These are phyloP conservation scores for Trichosporon inkin DNA, from an alignment of 1,284 basidiomycete genomes.

Conservation along the genomic window DNA sequence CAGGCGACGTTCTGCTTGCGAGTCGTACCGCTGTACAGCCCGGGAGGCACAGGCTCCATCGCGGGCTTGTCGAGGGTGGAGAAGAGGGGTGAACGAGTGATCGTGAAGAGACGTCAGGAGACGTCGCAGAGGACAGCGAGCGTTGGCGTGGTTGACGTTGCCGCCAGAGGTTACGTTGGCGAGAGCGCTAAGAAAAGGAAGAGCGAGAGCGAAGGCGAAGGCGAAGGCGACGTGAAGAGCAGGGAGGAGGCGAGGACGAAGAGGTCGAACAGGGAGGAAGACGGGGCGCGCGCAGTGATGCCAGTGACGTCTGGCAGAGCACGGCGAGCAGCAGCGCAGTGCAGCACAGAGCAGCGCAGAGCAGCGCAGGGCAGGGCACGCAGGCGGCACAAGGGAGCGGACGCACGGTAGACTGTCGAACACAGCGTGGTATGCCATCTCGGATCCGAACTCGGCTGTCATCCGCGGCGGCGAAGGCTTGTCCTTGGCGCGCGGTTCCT, in stretches of 20 bases:
- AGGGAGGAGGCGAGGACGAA: no score
- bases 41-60: constrained; percentile 15
- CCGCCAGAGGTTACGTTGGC: not conserved
- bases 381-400: not conserved
- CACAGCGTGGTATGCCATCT: constrained; percentile 5
- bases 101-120: not conserved
- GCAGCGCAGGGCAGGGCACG: not conserved
- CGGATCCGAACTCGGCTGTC: constrained; percentile 4
- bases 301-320: not conserved
- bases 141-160: not conserved
- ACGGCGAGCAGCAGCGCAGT: not conserved
- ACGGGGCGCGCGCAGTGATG: no score
- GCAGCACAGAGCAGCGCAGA: not conserved
- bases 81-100: not conserved
- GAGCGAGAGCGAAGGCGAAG: no score
- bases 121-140: not conserved
- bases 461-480: not conserved
- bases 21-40: constrained; percentile 18
- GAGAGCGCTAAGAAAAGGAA: no score
- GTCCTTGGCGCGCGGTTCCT: not conserved
- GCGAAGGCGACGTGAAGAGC: no score
- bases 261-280: no score
- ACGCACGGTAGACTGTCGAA: not conserved
- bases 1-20: constrained; percentile 82
- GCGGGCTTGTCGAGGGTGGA: not conserved